Evolutionary conservation across 140 eudicot genomes (phyloP).

Genomic region (Oenanthe javanica): DNA sequence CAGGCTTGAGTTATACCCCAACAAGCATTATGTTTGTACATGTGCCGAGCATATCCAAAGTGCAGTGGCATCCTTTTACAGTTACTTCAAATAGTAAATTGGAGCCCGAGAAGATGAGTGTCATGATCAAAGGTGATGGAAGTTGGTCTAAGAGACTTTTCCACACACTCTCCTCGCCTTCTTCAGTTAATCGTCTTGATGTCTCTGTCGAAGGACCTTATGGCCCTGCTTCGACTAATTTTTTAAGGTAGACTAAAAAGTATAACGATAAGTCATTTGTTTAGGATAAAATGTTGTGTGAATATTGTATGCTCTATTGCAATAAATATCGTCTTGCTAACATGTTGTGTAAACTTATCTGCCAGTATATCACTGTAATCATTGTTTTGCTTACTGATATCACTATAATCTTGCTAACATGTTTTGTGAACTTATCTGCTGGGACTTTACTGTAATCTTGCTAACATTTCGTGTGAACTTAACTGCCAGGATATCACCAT

Average conservation of each 20-base stretch:
- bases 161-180: slow-evolving; percentile 23
- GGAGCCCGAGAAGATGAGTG: slow-evolving; percentile 41
- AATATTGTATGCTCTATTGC: neutral
- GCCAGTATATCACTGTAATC: neutral
- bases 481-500: neutral
- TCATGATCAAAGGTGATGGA: slow-evolving; percentile 45
- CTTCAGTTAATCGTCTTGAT: slow-evolving; percentile 27
- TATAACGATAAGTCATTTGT: neutral
- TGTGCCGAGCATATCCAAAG: slow-evolving; percentile 40
- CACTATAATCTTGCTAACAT: neutral
- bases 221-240: slow-evolving; percentile 40
- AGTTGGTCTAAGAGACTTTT: slow-evolving; percentile 38
- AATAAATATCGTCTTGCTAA: neutral
- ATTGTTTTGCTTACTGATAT: neutral
- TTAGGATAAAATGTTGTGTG: neutral
- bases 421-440: neutral
- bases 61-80: slow-evolving; percentile 65
- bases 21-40: slow-evolving; percentile 45
- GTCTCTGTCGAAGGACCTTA: slow-evolving; percentile 53
- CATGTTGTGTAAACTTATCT: neutral
- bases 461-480: neutral
- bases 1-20: slow-evolving; percentile 39
- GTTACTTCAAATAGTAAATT: slow-evolving; percentile 37
- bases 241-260: slow-evolving; percentile 29
- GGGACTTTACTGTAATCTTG: neutral